A percentile compares a stretch with the other conserved stretches of the same genome.
Evolutionary conservation across 805 yeast species (phyloP).

Genomic region (Ogataea ramenticola): DNA sequence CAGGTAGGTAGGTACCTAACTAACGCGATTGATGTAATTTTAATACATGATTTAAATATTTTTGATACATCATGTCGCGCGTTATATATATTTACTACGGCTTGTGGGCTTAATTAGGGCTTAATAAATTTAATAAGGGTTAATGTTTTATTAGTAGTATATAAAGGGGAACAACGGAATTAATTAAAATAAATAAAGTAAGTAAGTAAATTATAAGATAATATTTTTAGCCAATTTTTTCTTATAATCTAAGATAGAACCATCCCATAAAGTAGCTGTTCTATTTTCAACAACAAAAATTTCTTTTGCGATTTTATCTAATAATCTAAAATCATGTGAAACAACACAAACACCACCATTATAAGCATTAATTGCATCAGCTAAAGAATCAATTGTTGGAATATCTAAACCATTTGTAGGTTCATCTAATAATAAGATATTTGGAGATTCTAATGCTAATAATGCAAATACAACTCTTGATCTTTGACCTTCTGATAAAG

Average conservation of each 20-base stretch:
- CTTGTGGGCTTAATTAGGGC: no score
- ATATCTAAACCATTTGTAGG: conserved; percentile 99
- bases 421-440: conserved; percentile 92
- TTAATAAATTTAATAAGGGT: no score
- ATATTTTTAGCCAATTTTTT: conserved; percentile 88
- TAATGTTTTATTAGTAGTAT: no score
- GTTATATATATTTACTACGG: no score
- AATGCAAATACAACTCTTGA: conserved; percentile 97
- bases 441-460: conserved; percentile 91
- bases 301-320: conserved; percentile 96
- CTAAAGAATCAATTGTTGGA: conserved; percentile 95
- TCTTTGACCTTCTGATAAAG: conserved; percentile 98
- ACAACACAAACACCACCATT: conserved; percentile 98
- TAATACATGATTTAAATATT: no score
- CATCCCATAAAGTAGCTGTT: conserved; percentile 96
- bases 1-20: no score
- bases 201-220: no score
- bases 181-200: no score
- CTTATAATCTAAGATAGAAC: conserved; percentile 85
- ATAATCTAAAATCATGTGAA: conserved; percentile 96
- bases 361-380: conserved; percentile 89
- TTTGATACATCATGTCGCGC: no score
- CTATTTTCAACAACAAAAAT: conserved; percentile 93
- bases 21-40: no score
- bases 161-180: no score